Base-by-base conservation (phyloP, 1,284 basidiomycete genomes). In the Wallemia ichthyophaga region DNA sequence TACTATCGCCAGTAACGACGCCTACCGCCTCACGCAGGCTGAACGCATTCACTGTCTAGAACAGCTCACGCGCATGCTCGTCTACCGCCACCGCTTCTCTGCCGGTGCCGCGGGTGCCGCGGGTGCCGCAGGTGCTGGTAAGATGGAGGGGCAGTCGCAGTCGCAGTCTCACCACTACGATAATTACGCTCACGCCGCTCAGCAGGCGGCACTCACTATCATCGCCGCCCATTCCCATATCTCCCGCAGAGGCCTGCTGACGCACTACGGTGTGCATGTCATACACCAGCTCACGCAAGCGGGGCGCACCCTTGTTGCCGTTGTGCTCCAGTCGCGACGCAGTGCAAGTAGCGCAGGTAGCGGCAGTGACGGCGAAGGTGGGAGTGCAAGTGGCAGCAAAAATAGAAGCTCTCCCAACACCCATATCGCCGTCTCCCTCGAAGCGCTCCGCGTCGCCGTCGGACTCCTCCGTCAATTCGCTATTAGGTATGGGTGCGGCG, bases 201-300 rank as follows among this genome's bases (percentile, higher is more conserved):
- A 88, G 66, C 78, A 83, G 66, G 70, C 69, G 56, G 70, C 70
- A 19, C 61, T 72, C 56, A 70, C 70, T 1, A 82, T 91, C 62
- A 79, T 89, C 61, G 77, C 80, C 37, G 78, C 83, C 27, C 82
- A 89, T 69, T 73, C 85, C 62, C 80, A 85, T 63, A 79, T 88
- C 59, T 70, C 69, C 59, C 70, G 71, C 67, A 82, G 85, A 67
- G 85, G 85, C 17, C 71, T 89, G 66, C 88, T 91, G 85, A 88
- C 86, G 5, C 89, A 88, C 67, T 89, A 83, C 86, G 86, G 86
- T 2, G 85, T 89, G 1, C 85, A 89, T 68, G 85, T 89, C 61
- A 89, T 89, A 57, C 86, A 91, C 67, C 86, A 89, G 68, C 73
- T 89, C 58, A 88, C 86, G 1, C 85, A 88, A 66, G 86, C 86